A percentile compares a stretch with the other conserved stretches of the same genome.
Conservation (phyloP, 805 yeast species). For the Myxozyma vanderwaltii region DNA sequence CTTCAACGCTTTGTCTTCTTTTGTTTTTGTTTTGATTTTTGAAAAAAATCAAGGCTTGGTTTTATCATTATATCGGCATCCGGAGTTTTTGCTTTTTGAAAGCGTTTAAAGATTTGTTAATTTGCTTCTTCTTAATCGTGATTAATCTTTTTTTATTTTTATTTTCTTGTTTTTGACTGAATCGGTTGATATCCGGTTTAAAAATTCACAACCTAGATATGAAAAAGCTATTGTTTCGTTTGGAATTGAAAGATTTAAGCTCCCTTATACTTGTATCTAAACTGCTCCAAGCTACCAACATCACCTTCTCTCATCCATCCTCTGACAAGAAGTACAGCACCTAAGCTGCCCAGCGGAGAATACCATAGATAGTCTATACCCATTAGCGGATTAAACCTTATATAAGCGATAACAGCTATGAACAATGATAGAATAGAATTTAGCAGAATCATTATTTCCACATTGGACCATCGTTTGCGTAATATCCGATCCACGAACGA, state of each 20-base stretch:
- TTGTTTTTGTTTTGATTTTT: no score
- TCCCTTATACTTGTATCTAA: constrained; percentile 33
- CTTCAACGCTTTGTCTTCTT: no score
- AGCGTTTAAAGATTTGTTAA: neutral
- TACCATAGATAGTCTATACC: constrained; percentile 32
- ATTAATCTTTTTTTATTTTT: no score
- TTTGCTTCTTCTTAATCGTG: no score
- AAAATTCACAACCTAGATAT: no score
- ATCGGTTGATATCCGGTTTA: no score
- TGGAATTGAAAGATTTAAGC: constrained; percentile 9
- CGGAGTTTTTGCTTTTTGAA: constrained; percentile 4
- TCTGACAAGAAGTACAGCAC: constrained; percentile 16
- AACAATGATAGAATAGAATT: constrained; percentile 10
- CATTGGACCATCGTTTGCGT: neutral
- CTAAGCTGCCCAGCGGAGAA: constrained; percentile 18
- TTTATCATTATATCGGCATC: neutral
- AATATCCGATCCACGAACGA: neutral
- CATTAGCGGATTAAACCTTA: constrained; percentile 19
- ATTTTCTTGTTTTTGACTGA: neutral
- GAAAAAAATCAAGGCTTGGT: neutral
- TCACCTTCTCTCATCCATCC: constrained; percentile 34
- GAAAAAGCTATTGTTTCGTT: neutral
- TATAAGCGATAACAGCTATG: constrained; percentile 19
- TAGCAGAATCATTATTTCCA: constrained; percentile 9
- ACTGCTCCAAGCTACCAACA: constrained; percentile 25